These are phyloP conservation scores for Pelagophyceae sp. DNA, from an alignment of 352 stramenopile species.

Conservation along the genomic window DNA sequence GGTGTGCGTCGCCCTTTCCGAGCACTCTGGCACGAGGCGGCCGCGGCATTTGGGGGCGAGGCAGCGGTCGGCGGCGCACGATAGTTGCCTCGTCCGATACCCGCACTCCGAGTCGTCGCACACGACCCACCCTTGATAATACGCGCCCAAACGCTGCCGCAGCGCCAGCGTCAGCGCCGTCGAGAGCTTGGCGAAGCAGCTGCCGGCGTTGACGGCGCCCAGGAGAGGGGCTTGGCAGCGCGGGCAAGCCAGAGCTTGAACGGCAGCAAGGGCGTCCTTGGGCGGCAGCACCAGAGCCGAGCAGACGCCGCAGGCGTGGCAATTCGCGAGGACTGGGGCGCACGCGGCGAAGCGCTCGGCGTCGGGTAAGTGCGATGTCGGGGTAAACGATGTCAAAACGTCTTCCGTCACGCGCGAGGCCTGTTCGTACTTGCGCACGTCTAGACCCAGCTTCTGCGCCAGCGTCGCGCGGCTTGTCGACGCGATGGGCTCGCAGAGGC, in stretches of 20 bases:
- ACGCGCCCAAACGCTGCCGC: conserved; percentile 53
- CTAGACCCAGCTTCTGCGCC: conserved; percentile 88
- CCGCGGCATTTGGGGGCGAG: conserved; percentile 79
- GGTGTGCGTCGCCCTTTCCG: conserved; percentile 78
- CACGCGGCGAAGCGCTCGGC: conserved; percentile 55
- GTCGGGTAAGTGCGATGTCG: conserved; percentile 47
- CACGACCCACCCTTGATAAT: conserved; percentile 73
- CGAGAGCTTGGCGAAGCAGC: conserved; percentile 40
- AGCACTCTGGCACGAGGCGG: conserved; percentile 69
- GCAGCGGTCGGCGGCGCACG: conserved; percentile 81
- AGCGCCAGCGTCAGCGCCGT: conserved; percentile 42
- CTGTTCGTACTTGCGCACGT: conserved; percentile 83
- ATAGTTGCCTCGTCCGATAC: conserved; percentile 85
- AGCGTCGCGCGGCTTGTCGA: conserved; percentile 84
- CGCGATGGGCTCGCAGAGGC: conserved; percentile 97
- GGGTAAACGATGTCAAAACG: conserved; percentile 47
- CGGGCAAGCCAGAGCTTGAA: conserved; percentile 33
- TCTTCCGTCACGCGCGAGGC: conserved; percentile 17
- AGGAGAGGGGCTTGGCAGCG: conserved; percentile 42
- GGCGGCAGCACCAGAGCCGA: conserved; percentile 19
- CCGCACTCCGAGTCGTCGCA: conserved; percentile 90
- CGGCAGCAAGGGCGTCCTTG: conserved; percentile 28
- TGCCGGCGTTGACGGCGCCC: conserved; percentile 41
- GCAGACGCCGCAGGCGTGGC: conserved; percentile 37
- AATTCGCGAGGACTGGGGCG: conserved; percentile 47